A percentile compares a stretch with the other conserved stretches of the same genome.
Evolutionary conservation across 1,284 basidiomycete genomes (phyloP).

Genomic region (Vanrija sp.): DNA sequence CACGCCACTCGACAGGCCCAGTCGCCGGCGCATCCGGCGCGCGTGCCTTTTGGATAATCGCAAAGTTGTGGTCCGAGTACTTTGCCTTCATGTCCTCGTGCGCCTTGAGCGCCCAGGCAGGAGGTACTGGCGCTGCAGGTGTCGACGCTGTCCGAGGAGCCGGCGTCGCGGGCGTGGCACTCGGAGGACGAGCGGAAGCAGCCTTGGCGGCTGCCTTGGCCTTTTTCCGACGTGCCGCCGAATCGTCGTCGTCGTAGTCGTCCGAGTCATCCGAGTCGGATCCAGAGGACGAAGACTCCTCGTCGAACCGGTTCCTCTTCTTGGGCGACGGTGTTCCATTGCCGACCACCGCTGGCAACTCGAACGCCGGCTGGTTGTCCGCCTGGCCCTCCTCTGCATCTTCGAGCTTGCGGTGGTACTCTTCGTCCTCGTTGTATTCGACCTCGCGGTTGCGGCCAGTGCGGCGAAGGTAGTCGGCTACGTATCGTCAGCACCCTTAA

Average conservation of each 20-base stretch:
- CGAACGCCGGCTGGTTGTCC: constrained; percentile 11
- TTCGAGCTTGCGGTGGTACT: constrained; percentile 61
- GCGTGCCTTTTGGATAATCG: constrained; percentile 60
- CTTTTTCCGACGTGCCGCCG: constrained; percentile 3
- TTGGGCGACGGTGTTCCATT: neutral
- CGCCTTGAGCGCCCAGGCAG: constrained; percentile 66
- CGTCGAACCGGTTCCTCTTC: constrained; percentile 5
- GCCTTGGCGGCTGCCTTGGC: constrained; percentile 4
- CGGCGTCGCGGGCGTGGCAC: constrained; percentile 1
- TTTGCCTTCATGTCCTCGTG: constrained; percentile 63
- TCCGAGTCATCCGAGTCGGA: constrained; percentile 16
- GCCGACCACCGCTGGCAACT: constrained; percentile 5
- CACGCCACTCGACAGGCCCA: constrained; percentile 72
- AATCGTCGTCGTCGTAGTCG: constrained; percentile 17
- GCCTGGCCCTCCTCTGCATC: constrained; percentile 55
- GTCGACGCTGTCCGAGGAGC: neutral
- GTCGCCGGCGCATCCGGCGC: constrained; percentile 55
- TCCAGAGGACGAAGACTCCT: constrained; percentile 23
- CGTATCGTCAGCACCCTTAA: neutral
- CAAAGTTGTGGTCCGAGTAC: constrained; percentile 80
- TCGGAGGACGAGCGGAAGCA: neutral
- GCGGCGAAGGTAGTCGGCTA: constrained; percentile 20
- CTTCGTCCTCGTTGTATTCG: constrained; percentile 53
- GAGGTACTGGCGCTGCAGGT: constrained; percentile 48
- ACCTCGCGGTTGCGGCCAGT: constrained; percentile 20